phyloP scores from a whole-genome alignment of 192 early-diverging fungal species.

The Thamnidium elegans region DNA sequence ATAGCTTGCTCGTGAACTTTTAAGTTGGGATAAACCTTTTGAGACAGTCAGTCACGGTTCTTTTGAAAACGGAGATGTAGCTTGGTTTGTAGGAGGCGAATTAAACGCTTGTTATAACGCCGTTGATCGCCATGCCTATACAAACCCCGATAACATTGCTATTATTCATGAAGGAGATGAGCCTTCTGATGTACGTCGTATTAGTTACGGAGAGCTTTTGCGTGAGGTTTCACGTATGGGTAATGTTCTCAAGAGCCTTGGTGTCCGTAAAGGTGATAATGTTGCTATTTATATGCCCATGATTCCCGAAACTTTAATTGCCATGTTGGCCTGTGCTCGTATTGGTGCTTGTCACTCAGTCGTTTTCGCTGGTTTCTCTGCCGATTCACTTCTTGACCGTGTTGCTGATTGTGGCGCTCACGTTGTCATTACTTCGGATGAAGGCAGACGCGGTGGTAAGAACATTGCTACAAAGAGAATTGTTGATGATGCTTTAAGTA shows the following conservation, averaged over 20 bases:
- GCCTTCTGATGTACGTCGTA: conserved; percentile 66
- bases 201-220: conserved; percentile 83
- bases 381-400: conserved; percentile 89
- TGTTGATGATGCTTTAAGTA: conserved; percentile 82
- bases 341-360: conserved; percentile 93
- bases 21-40: conserved; percentile 84
- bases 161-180: conserved; percentile 63
- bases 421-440: conserved; percentile 89
- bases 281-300: conserved; percentile 98
- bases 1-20: conserved; percentile 71
- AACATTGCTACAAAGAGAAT: conserved; percentile 87
- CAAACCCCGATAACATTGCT: conserved; percentile 21
- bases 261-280: conserved; percentile 87
- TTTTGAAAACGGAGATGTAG: conserved; percentile 81
- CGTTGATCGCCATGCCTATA: conserved; percentile 58
- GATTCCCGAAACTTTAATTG: conserved; percentile 88
- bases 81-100: conserved; percentile 90
- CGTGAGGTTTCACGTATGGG: conserved; percentile 79
- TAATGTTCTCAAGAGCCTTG: conserved; percentile 77
- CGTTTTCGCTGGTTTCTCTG: conserved; percentile 95
- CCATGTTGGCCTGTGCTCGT: conserved; percentile 95
- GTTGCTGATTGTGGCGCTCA: conserved; percentile 78
- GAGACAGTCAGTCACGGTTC: conserved; percentile 64
- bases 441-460: conserved; percentile 89
- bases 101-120: conserved; percentile 94